These are phyloP conservation scores for Mitragyna speciosa DNA, from an alignment of 257 asterid genomes.

Conservation along the genomic window DNA sequence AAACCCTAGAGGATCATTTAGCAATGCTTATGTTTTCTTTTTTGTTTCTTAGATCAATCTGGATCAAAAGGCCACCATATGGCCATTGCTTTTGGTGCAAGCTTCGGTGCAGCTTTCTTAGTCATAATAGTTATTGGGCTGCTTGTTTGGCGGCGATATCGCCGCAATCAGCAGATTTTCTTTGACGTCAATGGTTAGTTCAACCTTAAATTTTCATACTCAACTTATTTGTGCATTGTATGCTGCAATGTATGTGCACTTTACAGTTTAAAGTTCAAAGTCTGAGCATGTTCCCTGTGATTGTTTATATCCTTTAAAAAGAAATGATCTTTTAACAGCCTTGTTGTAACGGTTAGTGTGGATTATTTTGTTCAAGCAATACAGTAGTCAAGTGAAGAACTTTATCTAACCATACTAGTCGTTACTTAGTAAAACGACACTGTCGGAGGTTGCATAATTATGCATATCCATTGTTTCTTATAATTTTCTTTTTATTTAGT, in stretches of 20 bases:
- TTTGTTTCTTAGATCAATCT: slow-evolving; percentile 46
- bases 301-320: neutral
- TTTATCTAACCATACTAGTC: neutral
- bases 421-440: neutral
- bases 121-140: slow-evolving; percentile 44
- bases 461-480: neutral
- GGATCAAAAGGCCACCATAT: slow-evolving; percentile 51
- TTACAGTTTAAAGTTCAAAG: neutral
- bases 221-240: neutral
- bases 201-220: neutral
- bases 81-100: slow-evolving; percentile 65
- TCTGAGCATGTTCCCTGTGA: neutral
- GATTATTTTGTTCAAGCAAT: neutral
- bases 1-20: too few relatives aligned
- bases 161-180: slow-evolving; percentile 86
- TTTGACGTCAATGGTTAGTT: slow-evolving; percentile 85
- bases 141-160: slow-evolving; percentile 75
- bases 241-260: neutral
- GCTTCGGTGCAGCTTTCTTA: slow-evolving; percentile 62
- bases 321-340: neutral
- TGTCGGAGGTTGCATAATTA: neutral
- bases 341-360: neutral
- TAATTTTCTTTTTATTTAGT: neutral
- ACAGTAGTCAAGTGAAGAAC: neutral
- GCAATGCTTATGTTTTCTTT: neutral